Evolutionary conservation across 1,139 yeast species (phyloP).

Genomic region (Scheffersomyces lignicola): DNA sequence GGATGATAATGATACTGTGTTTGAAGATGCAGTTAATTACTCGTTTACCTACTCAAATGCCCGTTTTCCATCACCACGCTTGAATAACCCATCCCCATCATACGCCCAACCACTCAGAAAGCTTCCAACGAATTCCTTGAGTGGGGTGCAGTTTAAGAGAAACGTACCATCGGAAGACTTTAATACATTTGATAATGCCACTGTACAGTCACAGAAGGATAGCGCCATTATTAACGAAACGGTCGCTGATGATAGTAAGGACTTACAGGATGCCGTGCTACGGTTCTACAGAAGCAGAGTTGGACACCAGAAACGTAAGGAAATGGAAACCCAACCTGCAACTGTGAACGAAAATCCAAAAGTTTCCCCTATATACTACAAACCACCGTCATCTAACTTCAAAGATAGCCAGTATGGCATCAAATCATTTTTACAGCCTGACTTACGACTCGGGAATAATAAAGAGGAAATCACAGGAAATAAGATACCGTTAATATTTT

Average conservation of each 20-base stretch:
- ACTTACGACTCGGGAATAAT: constrained; percentile 9
- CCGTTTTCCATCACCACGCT: constrained; percentile 1
- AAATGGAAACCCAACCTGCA: not conserved
- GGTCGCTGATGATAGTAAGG: not conserved
- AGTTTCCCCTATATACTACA: constrained; percentile 32
- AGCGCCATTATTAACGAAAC: too few relatives aligned
- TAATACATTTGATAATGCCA: too few relatives aligned
- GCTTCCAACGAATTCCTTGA: constrained; percentile 11
- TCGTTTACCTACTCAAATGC: constrained; percentile 6
- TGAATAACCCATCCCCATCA: constrained; percentile 6
- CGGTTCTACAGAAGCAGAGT: not conserved
- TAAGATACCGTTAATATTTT: constrained; percentile 6
- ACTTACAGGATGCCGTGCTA: not conserved
- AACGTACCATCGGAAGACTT: too few relatives aligned
- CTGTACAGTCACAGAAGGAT: too few relatives aligned
- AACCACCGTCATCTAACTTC: constrained; percentile 33
- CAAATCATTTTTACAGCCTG: constrained; percentile 32
- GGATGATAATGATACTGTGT: constrained; percentile 10
- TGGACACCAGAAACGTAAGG: not conserved
- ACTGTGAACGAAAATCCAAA: constrained; percentile 3
- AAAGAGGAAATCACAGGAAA: constrained; percentile 1
- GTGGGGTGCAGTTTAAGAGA: constrained; percentile 7
- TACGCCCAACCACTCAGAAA: constrained; percentile 8
- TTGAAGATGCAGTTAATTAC: constrained; percentile 12
- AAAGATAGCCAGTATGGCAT: constrained; percentile 31